Base-by-base conservation (phyloP, 108 stramenopile species). In the Poteriospumella lacustris region DNA sequence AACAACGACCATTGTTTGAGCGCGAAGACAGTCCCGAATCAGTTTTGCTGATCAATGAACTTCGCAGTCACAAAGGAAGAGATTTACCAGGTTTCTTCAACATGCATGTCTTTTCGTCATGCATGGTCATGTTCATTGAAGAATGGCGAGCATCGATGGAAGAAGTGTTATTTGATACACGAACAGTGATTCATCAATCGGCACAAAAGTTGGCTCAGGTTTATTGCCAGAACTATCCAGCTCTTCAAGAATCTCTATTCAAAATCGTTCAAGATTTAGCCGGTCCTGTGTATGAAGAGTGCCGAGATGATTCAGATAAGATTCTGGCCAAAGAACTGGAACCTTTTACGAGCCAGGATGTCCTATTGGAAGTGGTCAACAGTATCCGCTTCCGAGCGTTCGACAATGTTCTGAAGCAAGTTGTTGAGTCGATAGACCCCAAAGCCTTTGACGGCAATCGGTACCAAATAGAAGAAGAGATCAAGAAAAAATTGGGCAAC, bases 321-420 rank as follows among this genome's bases (percentile, higher is more conserved):
- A 26, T 84, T n/a, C n/a, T 84, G 58, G 69, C 78, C 44, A 84
- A 82, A 58, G 83, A 84, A 58, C 72, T 52, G 29, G 81, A 84
- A 36, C 83, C 83, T 34, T 84, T 82, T 58, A 84, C 83, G 1
- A 84, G 80, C 0, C 81, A 84, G 40, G 83, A 84, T 68, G 68
- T 78, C 68, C 79, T 84, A 81, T 78, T 84, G 44, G 83, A 84
- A 28, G 70, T 84, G 42, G 79, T 84, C 78, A 84, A 84, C 79
- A 58, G 68, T 40, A 82, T 84, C 58, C 81, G 83, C 58, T 79
- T 82, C 42, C 34, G 78, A 19, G 75, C 78, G 36, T 84, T 84
- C 60, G 83, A 84, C 77, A 43, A 59, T 64, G 83, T 80, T 0
- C 69, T 84, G 0, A 59, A 76, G 44, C 78, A 78, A 0, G 1